These are phyloP conservation scores for Pinus taeda DNA, from an alignment of 75 land plant genomes.

Conservation along the genomic window DNA sequence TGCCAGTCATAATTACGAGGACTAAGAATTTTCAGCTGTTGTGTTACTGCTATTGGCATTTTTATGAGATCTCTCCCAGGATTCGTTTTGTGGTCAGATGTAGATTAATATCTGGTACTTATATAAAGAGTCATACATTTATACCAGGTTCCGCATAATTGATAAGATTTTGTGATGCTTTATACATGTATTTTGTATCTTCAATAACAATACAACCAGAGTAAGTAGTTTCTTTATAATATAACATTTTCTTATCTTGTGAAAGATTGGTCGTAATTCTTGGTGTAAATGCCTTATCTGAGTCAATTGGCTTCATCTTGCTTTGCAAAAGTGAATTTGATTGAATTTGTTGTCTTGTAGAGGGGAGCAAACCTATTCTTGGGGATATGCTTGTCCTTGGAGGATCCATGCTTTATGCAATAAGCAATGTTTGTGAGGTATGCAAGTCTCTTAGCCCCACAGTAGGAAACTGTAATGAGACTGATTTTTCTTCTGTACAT, in stretches of 20 bases:
- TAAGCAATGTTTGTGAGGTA: conserved; percentile 94
- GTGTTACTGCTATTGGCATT: neutral
- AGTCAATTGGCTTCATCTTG: neutral
- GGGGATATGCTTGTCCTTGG: conserved; percentile 87
- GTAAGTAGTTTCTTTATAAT: no score
- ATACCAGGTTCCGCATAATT: neutral
- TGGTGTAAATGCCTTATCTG: neutral
- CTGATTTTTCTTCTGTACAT: neutral
- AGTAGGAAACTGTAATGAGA: neutral
- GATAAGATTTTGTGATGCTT: neutral
- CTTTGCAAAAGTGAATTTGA: neutral
- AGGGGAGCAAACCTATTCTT: conserved; percentile 71
- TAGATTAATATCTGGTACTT: neutral
- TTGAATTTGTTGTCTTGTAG: conserved; percentile 31
- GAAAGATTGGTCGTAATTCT: neutral
- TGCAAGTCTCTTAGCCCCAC: neutral
- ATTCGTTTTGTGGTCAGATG: neutral
- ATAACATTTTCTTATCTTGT: neutral
- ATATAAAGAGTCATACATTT: neutral
- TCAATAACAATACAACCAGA: neutral
- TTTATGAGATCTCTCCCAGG: neutral
- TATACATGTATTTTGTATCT: neutral
- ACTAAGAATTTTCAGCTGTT: no score
- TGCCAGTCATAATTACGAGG: neutral
- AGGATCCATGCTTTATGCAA: conserved; percentile 79